Conservation (phyloP, 768 basidiomycete genomes). For the Psilocybe cyanescens region DNA sequence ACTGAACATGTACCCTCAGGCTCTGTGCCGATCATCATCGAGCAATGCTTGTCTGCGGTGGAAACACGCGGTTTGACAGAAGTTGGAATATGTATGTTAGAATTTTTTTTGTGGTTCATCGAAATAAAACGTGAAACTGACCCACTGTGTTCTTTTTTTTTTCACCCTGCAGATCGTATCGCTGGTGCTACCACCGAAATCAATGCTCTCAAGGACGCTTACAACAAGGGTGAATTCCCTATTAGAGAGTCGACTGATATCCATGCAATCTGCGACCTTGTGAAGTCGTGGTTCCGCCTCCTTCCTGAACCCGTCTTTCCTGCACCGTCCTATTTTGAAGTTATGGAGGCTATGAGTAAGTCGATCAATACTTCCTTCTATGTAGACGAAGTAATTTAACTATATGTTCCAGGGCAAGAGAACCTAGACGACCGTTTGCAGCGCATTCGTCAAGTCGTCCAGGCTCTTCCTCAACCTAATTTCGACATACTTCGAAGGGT, state of each 20-base stretch:
- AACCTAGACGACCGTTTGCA: constrained; percentile 69
- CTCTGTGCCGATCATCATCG: constrained; percentile 66
- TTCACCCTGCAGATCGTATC: constrained; percentile 65
- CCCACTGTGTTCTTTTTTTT: neutral
- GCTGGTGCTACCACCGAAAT: constrained; percentile 78
- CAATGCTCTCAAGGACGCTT: constrained; percentile 68
- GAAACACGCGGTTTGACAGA: constrained; percentile 78
- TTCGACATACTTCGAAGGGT: constrained; percentile 82
- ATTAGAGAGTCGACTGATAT: constrained; percentile 68
- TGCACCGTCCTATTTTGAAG: constrained; percentile 62
- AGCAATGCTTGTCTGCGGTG: constrained; percentile 69
- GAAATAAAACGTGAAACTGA: neutral
- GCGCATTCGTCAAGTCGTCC: constrained; percentile 69
- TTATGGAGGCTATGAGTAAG: constrained; percentile 77
- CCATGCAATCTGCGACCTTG: constrained; percentile 80
- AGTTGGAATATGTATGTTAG: constrained; percentile 77
- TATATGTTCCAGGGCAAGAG: constrained; percentile 55
- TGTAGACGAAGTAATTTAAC: neutral
- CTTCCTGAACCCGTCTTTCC: constrained; percentile 84
- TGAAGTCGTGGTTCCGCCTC: constrained; percentile 87
- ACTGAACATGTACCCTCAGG: constrained; percentile 54
- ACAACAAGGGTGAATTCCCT: constrained; percentile 74
- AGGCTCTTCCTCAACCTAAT: constrained; percentile 68
- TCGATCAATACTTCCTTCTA: constrained; percentile 10
- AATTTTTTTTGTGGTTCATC: neutral